A percentile compares a stretch with the other conserved stretches of the same genome.
Conservation (phyloP, 176 grass and related monocot genomes). For the Eragrostis curvula region DNA sequence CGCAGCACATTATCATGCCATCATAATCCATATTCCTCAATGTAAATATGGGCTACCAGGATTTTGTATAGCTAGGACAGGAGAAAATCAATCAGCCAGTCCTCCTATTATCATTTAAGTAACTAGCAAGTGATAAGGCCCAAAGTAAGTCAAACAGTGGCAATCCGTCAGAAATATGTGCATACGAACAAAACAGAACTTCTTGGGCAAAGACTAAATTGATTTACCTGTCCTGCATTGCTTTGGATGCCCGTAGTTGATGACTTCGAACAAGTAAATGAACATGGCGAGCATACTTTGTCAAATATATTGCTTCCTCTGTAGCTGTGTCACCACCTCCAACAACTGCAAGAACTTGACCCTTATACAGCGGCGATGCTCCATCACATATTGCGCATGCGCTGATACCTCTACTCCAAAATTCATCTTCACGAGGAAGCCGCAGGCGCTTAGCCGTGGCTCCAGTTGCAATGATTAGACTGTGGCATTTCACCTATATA, state of each 20-base stretch:
- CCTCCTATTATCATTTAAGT: background rate
- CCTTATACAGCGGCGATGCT: constrained; percentile 87
- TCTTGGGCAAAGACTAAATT: background rate
- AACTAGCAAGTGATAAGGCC: background rate
- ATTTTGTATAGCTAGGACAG: constrained; percentile 6
- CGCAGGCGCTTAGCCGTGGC: constrained; percentile 78
- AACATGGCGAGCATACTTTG: constrained; percentile 95
- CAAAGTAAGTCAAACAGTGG: constrained; percentile 25
- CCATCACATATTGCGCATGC: constrained; percentile 99
- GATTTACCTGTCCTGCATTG: constrained; percentile 97
- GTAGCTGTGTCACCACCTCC: constrained; percentile 95
- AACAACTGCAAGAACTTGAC: constrained; percentile 92
- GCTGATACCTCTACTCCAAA: constrained; percentile 99
- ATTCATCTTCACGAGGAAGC: constrained; percentile 94
- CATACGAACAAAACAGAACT: constrained; percentile 28
- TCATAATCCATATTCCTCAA: constrained; percentile 24
- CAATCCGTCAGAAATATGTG: constrained; percentile 3
- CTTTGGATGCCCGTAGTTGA: constrained; percentile 87
- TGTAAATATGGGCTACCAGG: background rate
- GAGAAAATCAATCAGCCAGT: constrained; percentile 5
- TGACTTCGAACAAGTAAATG: constrained; percentile 86
- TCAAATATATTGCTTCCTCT: constrained; percentile 95
- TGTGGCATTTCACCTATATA: constrained; percentile 84
- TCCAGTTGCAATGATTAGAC: constrained; percentile 94
- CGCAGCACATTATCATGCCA: constrained; percentile 23